A percentile compares a stretch with the other conserved stretches of the same genome.
These are phyloP conservation scores for Plasmodium fragile DNA, from an alignment of 169 alveolate genomes.

Conservation along the genomic window DNA sequence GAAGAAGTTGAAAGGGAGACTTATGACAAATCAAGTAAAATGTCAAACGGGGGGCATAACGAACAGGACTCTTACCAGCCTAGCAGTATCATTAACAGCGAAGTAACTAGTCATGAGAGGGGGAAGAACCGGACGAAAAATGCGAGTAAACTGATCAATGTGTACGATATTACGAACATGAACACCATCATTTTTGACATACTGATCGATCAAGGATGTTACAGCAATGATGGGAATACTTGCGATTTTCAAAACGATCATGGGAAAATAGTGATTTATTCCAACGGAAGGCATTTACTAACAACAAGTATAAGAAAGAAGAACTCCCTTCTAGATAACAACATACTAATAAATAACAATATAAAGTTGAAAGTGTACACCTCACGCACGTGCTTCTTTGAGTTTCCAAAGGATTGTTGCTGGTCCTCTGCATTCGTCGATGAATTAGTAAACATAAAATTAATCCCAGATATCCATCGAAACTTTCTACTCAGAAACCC, in stretches of 20 bases:
- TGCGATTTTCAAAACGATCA: conserved; percentile 20
- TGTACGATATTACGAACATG: conserved; percentile 71
- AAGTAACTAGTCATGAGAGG: not conserved
- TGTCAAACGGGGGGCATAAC: not conserved
- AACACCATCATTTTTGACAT: conserved; percentile 72
- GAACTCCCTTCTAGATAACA: conserved; percentile 10
- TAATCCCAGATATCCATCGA: conserved; percentile 42
- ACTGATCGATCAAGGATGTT: conserved; percentile 75
- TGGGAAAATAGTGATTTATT: conserved; percentile 64
- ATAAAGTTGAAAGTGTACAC: conserved; percentile 55
- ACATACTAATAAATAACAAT: conserved; percentile 6
- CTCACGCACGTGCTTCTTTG: conserved; percentile 66
- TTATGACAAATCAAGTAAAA: not conserved
- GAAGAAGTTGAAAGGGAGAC: not conserved
- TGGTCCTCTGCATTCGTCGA: conserved; percentile 75
- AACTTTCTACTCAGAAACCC: conserved; percentile 68
- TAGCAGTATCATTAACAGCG: not conserved
- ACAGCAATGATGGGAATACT: conserved; percentile 23
- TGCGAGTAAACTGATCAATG: conserved; percentile 49
- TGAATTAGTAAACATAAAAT: conserved; percentile 65
- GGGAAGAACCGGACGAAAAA: not conserved
- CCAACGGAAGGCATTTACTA: conserved; percentile 72
- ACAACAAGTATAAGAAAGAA: conserved; percentile 55
- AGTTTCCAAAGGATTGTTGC: conserved; percentile 66
- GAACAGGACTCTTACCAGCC: not conserved